Conservation (phyloP, 1,139 yeast species). For the Yarrowia galli region DNA sequence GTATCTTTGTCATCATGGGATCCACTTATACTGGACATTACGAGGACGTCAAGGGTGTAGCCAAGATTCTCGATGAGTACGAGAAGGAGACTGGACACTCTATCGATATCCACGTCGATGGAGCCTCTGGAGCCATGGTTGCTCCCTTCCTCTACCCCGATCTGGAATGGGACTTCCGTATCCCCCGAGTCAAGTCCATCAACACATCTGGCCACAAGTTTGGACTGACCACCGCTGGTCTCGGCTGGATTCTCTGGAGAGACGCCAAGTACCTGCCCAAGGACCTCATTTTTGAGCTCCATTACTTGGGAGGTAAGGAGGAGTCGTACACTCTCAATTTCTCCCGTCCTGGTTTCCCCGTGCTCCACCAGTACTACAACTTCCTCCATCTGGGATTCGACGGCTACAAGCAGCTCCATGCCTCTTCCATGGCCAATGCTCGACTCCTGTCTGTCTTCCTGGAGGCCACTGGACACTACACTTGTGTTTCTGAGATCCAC, state of each 20-base stretch:
- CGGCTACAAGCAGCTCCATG: slow-evolving; percentile 72
- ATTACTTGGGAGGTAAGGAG: slow-evolving; percentile 88
- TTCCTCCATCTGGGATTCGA: slow-evolving; percentile 71
- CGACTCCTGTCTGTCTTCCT: slow-evolving; percentile 69
- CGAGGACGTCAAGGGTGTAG: slow-evolving; percentile 73
- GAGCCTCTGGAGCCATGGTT: slow-evolving; percentile 89
- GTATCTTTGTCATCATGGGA: slow-evolving; percentile 86
- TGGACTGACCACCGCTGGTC: slow-evolving; percentile 88
- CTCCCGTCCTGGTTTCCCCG: slow-evolving; percentile 92
- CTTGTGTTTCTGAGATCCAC: slow-evolving; percentile 80
- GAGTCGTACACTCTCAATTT: slow-evolving; percentile 87
- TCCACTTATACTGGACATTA: slow-evolving; percentile 94
- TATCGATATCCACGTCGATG: slow-evolving; percentile 90
- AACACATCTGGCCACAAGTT: slow-evolving; percentile 96
- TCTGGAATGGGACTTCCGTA: slow-evolving; percentile 80
- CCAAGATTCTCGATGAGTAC: slow-evolving; percentile 67
- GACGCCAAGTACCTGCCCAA: slow-evolving; percentile 69
- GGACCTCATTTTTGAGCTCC: slow-evolving; percentile 74
- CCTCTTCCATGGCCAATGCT: slow-evolving; percentile 70
- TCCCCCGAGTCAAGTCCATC: slow-evolving; percentile 79
- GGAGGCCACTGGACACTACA: slow-evolving; percentile 71
- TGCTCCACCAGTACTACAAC: slow-evolving; percentile 84
- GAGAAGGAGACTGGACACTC: slow-evolving; percentile 71
- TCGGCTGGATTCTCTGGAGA: slow-evolving; percentile 92
- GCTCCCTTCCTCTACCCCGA: slow-evolving; percentile 85